These are phyloP conservation scores for Wallemia hederae DNA, from an alignment of 1,284 basidiomycete genomes.

Conservation along the genomic window DNA sequence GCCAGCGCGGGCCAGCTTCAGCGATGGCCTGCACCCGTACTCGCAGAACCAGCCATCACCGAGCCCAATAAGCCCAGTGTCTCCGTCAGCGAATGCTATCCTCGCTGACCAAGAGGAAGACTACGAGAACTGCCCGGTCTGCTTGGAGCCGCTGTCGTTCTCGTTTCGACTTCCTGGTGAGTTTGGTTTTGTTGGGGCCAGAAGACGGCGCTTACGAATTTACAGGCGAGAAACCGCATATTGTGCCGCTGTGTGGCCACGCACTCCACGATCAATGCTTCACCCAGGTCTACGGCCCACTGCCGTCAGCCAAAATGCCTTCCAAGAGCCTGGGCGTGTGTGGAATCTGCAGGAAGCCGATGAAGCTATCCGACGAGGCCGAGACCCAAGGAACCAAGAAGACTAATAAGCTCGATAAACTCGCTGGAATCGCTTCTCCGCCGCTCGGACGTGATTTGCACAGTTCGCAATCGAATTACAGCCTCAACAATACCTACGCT, in stretches of 20 bases:
- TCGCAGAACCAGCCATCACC: not conserved
- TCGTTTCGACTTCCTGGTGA: constrained; percentile 19
- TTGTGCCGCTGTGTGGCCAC: constrained; percentile 91
- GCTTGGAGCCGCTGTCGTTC: constrained; percentile 62
- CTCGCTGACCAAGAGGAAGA: constrained; percentile 31
- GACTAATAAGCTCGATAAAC: not conserved
- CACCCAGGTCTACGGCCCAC: constrained; percentile 71
- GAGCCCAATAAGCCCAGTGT: not conserved
- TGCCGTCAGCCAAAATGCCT: constrained; percentile 29
- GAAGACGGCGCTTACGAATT: constrained; percentile 15
- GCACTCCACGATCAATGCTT: constrained; percentile 88
- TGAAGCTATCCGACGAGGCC: constrained; percentile 48
- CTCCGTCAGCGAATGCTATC: constrained; percentile 2
- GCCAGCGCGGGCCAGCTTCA: not conserved
- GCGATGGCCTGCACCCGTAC: not conserved
- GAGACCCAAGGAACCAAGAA: constrained; percentile 4
- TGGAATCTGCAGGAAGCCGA: constrained; percentile 77
- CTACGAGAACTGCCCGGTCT: constrained; percentile 65
- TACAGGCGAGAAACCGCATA: constrained; percentile 81
- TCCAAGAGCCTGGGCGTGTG: constrained; percentile 71
- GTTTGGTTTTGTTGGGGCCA: constrained; percentile 4
- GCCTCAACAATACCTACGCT: too few species aligned
- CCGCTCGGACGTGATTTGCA: not conserved
- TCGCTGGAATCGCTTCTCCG: not conserved
- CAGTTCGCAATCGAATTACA: too few species aligned